Percentiles rank a stretch among this genome's conserved stretches.
phyloP scores from a whole-genome alignment of 352 stramenopile species.

The Phytophthora syringae region DNA sequence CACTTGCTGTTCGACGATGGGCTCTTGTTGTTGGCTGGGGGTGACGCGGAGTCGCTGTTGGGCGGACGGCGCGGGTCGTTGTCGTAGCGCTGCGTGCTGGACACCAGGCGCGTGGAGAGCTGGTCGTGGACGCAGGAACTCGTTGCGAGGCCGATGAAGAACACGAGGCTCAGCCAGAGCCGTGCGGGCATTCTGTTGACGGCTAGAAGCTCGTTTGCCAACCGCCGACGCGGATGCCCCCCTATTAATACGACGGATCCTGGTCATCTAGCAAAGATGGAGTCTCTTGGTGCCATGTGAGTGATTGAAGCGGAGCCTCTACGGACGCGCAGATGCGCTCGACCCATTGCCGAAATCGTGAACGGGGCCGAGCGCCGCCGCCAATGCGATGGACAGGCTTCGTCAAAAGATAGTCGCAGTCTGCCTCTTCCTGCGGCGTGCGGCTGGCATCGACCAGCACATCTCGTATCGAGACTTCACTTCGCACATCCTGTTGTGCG shows the following conservation, averaged over 20 bases:
- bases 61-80: conserved; percentile 23
- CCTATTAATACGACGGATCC: not conserved
- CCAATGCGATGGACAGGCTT: conserved; percentile 17
- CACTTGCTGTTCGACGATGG: conserved; percentile 23
- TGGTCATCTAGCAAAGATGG: not conserved
- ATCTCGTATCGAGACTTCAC: conserved; percentile 8
- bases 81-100: conserved; percentile 23
- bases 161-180: not conserved
- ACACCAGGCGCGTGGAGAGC: conserved; percentile 18
- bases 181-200: not conserved
- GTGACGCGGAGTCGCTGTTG: conserved; percentile 1
- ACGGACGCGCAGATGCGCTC: too few relatives aligned
- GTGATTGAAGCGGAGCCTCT: not conserved
- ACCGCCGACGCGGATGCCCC: not conserved
- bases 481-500: conserved; percentile 12
- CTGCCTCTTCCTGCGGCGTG: conserved; percentile 23
- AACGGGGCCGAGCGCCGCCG: not conserved
- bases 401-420: not conserved
- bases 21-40: not conserved
- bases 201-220: not conserved
- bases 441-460: conserved; percentile 10
- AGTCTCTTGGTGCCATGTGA: too few relatives aligned
- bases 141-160: not conserved
- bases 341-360: too few relatives aligned
- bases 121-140: conserved; percentile 27